Evolutionary conservation across 441 rosid species (phyloP).

Genomic region (Dalechampia spathulata): DNA sequence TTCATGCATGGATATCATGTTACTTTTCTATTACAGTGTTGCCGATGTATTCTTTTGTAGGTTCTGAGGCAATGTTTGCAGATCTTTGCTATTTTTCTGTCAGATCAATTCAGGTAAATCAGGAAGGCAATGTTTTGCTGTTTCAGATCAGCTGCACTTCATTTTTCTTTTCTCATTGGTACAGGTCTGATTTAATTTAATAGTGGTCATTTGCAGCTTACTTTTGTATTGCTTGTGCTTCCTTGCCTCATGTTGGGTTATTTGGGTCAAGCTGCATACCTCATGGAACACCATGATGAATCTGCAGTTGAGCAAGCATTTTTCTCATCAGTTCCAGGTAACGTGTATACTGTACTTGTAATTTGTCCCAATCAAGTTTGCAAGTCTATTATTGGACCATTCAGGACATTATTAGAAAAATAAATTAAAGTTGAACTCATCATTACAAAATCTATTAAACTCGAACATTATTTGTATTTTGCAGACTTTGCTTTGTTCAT

Average conservation of each 20-base stretch:
- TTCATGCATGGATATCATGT: too few species aligned
- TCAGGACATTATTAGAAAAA: background rate
- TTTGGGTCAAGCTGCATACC: conserved; percentile 98
- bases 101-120: conserved; percentile 85
- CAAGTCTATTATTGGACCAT: background rate
- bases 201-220: conserved; percentile 72
- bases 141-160: background rate
- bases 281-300: conserved; percentile 51
- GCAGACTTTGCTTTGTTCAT: conserved; percentile 3
- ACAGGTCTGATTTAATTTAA: conserved; percentile 29
- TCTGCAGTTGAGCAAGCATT: conserved; percentile 51
- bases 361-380: background rate
- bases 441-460: too few species aligned
- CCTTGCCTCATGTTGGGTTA: conserved; percentile 96
- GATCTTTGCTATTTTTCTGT: conserved; percentile 98
- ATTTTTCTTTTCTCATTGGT: conserved; percentile 11
- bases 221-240: conserved; percentile 88
- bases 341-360: conserved; percentile 20
- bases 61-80: conserved; percentile 99
- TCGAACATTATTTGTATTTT: conserved; percentile 1
- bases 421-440: too few species aligned
- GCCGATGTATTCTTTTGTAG: conserved; percentile 26
- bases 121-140: conserved; percentile 13
- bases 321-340: conserved; percentile 91
- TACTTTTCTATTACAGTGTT: conserved; percentile 1